phyloP scores from a whole-genome alignment of 495 filamentous ascomycete genomes.

The Cladorrhinum samala region DNA sequence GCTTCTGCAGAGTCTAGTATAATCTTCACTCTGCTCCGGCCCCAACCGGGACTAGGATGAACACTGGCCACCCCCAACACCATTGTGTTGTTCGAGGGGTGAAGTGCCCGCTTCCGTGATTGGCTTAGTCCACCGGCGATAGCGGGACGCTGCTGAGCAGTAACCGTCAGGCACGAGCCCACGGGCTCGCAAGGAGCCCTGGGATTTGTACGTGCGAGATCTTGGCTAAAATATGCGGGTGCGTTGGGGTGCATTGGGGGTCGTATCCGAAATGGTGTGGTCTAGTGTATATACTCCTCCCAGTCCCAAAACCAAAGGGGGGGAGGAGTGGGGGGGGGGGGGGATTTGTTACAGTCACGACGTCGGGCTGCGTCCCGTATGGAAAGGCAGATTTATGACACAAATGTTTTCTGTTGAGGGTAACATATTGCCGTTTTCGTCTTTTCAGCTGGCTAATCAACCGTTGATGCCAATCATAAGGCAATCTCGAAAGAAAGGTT shows the following conservation, averaged over 20 bases:
- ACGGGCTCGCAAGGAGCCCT: constrained; percentile 18
- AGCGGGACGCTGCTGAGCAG: constrained; percentile 13
- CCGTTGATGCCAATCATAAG: neutral
- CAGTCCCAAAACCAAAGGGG: too few species aligned
- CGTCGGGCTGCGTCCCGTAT: neutral
- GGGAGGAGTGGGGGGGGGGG: too few species aligned
- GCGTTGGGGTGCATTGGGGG: neutral
- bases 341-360: neutral
- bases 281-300: too few species aligned
- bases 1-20: too few species aligned
- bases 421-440: too few species aligned
- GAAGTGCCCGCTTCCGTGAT: neutral
- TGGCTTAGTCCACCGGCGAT: constrained; percentile 9
- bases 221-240: constrained; percentile 9
- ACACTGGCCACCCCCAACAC: neutral
- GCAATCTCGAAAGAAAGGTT: neutral
- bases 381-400: neutral
- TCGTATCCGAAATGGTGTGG: too few species aligned
- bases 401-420: too few species aligned
- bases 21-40: neutral
- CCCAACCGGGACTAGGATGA: neutral
- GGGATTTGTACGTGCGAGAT: constrained; percentile 21
- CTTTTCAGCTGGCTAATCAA: too few species aligned
- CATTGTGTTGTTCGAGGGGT: neutral
- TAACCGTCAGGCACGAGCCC: constrained; percentile 15